Evolutionary conservation across 352 stramenopile species (phyloP).

Genomic region (Globisporangium canariense): DNA sequence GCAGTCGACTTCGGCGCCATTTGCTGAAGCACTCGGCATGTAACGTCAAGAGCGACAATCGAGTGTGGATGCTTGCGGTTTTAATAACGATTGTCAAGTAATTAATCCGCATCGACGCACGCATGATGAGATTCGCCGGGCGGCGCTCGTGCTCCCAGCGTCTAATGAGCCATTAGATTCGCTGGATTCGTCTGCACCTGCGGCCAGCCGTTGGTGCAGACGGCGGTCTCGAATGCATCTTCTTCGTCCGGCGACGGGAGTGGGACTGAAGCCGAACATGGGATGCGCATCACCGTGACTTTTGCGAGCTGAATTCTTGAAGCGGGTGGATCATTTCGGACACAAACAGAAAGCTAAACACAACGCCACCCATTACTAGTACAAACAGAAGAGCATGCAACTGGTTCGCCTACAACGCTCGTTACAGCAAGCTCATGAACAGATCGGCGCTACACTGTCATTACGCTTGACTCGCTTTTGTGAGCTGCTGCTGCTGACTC

Average conservation of each 20-base stretch:
- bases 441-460: neutral
- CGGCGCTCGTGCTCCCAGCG: neutral
- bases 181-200: conserved; percentile 2
- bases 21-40: neutral
- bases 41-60: too few species aligned
- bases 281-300: neutral
- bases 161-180: neutral
- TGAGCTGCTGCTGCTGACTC: too few species aligned
- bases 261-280: neutral
- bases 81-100: too few species aligned
- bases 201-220: neutral
- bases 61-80: too few species aligned
- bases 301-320: conserved; percentile 2
- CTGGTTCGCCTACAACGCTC: neutral
- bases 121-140: neutral
- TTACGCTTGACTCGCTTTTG: neutral
- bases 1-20: neutral
- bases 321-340: neutral
- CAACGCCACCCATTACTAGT: neutral
- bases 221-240: neutral
- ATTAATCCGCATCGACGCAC: too few species aligned
- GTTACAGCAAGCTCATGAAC: too few species aligned
- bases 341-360: neutral
- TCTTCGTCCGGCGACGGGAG: neutral
- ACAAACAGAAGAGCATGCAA: neutral